Conservation (phyloP, 2,329 filamentous ascomycete species). For the Colletotrichum sp. region DNA sequence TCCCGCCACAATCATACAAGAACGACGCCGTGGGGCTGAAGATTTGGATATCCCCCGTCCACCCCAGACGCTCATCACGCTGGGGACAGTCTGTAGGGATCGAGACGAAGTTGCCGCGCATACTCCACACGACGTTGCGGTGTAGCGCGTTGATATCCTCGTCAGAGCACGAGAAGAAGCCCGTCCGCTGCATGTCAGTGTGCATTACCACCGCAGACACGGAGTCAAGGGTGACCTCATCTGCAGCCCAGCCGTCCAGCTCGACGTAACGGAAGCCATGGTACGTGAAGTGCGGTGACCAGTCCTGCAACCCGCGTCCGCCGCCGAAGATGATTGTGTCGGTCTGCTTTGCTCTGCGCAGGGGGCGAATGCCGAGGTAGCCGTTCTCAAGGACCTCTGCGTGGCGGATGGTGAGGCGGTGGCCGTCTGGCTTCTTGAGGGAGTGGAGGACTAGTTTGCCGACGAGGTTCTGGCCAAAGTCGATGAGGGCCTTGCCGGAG, state of each 20-base stretch:
- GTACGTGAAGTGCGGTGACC: constrained; percentile 55
- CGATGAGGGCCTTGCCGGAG: constrained; percentile 51
- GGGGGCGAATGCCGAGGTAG: constrained; percentile 43
- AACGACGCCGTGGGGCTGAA: constrained; percentile 58
- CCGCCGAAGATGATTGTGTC: constrained; percentile 42
- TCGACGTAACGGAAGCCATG: constrained; percentile 60
- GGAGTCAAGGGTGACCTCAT: constrained; percentile 16
- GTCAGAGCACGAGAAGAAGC: constrained; percentile 58
- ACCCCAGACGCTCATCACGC: constrained; percentile 58
- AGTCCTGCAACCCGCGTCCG: constrained; percentile 25
- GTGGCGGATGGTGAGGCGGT: constrained; percentile 52
- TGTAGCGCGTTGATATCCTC: constrained; percentile 56
- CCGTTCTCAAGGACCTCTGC: constrained; percentile 61
- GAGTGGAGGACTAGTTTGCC: constrained; percentile 48
- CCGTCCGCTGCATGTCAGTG: constrained; percentile 55
- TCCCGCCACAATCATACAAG: constrained; percentile 56
- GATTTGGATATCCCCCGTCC: constrained; percentile 56
- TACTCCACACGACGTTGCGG: constrained; percentile 59
- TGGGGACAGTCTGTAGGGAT: constrained; percentile 64
- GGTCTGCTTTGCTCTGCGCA: constrained; percentile 45
- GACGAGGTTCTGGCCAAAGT: constrained; percentile 66
- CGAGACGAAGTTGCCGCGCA: constrained; percentile 62
- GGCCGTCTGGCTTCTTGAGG: constrained; percentile 34
- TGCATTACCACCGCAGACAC: constrained; percentile 45
- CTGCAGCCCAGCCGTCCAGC: constrained; percentile 45